Evolutionary conservation across 164 flowering plant species (phyloP).

Genomic region (Buxus sempervirens): DNA sequence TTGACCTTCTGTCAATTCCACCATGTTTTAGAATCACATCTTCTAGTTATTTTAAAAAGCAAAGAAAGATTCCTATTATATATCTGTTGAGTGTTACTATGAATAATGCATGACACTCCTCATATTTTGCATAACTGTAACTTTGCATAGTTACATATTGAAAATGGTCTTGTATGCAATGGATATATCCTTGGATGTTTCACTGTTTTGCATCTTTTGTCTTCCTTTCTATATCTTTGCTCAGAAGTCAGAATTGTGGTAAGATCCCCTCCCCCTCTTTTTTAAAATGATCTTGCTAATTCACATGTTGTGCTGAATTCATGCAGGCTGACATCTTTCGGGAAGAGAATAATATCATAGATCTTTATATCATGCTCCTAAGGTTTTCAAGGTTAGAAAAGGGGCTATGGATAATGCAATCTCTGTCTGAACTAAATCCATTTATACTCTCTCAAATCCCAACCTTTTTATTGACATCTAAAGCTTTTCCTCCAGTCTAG

Average conservation of each 20-base stretch:
- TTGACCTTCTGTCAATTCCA: too few relatives aligned
- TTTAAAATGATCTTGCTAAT: neutral
- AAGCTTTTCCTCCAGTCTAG: constrained; percentile 53
- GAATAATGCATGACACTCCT: neutral
- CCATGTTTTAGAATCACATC: too few relatives aligned
- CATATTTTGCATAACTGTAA: neutral
- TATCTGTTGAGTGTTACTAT: neutral
- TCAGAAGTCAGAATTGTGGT: neutral
- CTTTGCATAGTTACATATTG: neutral
- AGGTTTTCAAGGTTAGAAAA: constrained; percentile 81
- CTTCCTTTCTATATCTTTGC: neutral
- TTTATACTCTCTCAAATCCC: neutral
- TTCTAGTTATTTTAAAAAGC: too few relatives aligned
- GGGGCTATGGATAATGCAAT: neutral
- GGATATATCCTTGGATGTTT: neutral
- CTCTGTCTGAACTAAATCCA: too few relatives aligned
- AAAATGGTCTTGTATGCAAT: neutral
- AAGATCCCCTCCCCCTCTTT: neutral
- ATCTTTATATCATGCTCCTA: constrained; percentile 81
- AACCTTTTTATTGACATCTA: neutral
- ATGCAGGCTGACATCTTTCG: constrained; percentile 89
- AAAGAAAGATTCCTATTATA: neutral
- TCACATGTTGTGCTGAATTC: neutral
- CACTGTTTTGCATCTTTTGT: neutral
- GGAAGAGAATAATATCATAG: constrained; percentile 69